These are phyloP conservation scores for Cichorium intybus DNA, from an alignment of 140 eudicot genomes.

Conservation along the genomic window DNA sequence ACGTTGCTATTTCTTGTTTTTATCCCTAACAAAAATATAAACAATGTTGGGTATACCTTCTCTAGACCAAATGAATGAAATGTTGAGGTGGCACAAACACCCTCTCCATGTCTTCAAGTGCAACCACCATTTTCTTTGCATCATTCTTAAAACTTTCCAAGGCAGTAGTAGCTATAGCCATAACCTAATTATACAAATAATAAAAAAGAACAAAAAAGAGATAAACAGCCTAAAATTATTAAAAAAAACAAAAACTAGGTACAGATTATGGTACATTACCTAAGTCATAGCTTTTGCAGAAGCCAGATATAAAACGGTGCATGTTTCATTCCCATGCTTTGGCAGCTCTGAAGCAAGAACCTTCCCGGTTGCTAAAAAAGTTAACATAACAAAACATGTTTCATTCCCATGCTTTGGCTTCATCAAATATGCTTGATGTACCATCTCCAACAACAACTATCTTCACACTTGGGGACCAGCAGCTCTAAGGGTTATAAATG, in stretches of 20 bases:
- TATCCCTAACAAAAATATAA: no score
- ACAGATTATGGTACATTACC: no score
- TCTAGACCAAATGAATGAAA: no score
- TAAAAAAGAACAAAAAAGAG: not conserved
- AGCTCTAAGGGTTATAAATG: slow-evolving; percentile 34
- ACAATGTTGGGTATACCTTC: no score
- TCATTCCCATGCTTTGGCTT: slow-evolving; percentile 25
- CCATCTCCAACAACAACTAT: slow-evolving; percentile 71
- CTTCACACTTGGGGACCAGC: slow-evolving; percentile 58
- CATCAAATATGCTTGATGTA: slow-evolving; percentile 57
- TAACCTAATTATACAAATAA: no score
- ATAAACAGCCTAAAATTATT: not conserved
- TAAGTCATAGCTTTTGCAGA: slow-evolving; percentile 88
- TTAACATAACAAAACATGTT: not conserved
- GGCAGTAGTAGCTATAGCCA: no score
- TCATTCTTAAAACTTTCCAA: no score
- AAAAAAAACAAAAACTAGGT: not conserved
- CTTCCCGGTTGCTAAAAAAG: slow-evolving; percentile 77
- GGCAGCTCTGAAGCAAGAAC: slow-evolving; percentile 88
- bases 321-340: slow-evolving; percentile 39
- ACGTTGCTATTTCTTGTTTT: no score
- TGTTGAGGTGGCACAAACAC: no score
- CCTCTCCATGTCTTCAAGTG: no score
- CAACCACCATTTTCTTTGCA: no score
- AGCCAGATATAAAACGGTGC: slow-evolving; percentile 83